Evolutionary conservation across 2,329 filamentous ascomycete genomes (phyloP), one percentile per base, ranked within the genome.

Genomic region (Fusarium fujikuroi): DNA sequence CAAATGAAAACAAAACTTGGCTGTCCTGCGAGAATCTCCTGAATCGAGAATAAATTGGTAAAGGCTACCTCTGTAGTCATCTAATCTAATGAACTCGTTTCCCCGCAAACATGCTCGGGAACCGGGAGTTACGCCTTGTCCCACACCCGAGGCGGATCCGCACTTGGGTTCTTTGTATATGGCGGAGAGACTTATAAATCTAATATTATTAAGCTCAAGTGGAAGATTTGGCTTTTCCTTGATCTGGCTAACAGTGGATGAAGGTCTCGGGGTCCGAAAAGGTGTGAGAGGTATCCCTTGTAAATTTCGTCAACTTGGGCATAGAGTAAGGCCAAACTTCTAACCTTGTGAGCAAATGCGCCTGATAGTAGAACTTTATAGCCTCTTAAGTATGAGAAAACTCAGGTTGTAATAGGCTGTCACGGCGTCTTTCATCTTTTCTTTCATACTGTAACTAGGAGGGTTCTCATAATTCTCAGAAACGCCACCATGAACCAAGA

Each of bases 81-180:
- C 21, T 36, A n/a, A 37, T 36, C 59, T 60, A 16, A 34, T 61
- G 28, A 64, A 30, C 30, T 47, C 42, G 36, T 39, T 70, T 70
- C 68, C 68, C 66, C 68, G 54, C 66, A 70, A 57, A 66, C 43
- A 66, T 57, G 10, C 19, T 47, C 40, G 49, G 65, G 60, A 53
- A 42, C 49, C 47, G 52, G 66, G 68, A 47, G 47, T 69, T 64
- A 52, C 39, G 46, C 43, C 49, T 53, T 47, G 43, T 43, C 42
- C 44, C 59, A 44, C 46, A 63, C 63, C 57, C 70, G 56, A 50
- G 62, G 70, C 70, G 70, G 70, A 73, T 67, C 70, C 70, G 70
- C 66, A 63, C 37, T 62, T 58, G 58, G 46, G 39, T 25, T 28
- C 15, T n/a, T 18, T 25, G 32, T 52, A 32, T 25, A 53, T n/a